Conservation (phyloP, 1,139 yeast genomes). For the Candida sojae region DNA sequence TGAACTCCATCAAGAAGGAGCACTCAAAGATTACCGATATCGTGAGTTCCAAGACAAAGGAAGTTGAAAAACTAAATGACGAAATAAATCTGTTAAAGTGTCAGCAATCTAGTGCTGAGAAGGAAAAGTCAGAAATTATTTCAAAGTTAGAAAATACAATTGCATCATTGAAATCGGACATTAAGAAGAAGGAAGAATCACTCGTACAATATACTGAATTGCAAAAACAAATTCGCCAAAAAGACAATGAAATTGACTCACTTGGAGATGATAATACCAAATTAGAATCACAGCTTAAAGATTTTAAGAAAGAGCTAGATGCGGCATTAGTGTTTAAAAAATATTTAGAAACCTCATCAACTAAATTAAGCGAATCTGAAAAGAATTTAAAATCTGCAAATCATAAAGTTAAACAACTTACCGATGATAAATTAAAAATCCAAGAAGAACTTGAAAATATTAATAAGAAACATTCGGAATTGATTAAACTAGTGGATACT, state of each 20-base stretch:
- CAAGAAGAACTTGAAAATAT: slow-evolving; percentile 4
- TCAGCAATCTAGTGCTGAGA: neutral
- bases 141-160: slow-evolving; percentile 5
- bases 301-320: slow-evolving; percentile 3
- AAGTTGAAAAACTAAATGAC: slow-evolving; percentile 24
- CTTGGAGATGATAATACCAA: neutral
- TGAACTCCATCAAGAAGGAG: slow-evolving; percentile 5
- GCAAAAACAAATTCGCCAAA: neutral
- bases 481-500: slow-evolving; percentile 4
- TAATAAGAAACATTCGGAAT: slow-evolving; percentile 5
- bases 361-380: slow-evolving; percentile 1
- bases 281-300: slow-evolving; percentile 2
- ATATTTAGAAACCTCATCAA: neutral
- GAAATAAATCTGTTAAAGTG: slow-evolving; percentile 4
- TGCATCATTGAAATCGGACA: slow-evolving; percentile 1
- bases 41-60: slow-evolving; percentile 6
- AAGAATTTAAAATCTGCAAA: slow-evolving; percentile 7
- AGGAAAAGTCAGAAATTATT: slow-evolving; percentile 1
- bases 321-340: slow-evolving; percentile 1
- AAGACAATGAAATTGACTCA: neutral
- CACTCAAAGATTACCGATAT: slow-evolving; percentile 2
- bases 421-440: slow-evolving; percentile 5
- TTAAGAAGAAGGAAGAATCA: slow-evolving; percentile 2
- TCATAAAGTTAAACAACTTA: slow-evolving; percentile 3
- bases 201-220: neutral